A percentile compares a stretch with the other conserved stretches of the same genome.
Conservation (phyloP, 2,329 filamentous ascomycete genomes). For the Trichoderma breve region DNA sequence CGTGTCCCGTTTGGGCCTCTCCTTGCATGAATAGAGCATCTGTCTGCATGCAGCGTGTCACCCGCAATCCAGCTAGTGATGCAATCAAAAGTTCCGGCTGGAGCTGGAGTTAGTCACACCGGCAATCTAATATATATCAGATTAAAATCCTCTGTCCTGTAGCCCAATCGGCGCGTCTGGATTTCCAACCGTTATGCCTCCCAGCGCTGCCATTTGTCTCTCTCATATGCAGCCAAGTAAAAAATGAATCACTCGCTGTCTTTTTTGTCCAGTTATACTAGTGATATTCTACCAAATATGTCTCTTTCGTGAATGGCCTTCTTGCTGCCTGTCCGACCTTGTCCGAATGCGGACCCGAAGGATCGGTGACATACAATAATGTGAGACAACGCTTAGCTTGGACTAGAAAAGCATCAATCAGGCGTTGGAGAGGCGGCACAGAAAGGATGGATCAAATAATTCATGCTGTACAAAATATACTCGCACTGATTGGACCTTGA, state of each 20-base stretch:
- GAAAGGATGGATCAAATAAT: not conserved
- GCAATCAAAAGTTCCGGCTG: slow-evolving; percentile 1
- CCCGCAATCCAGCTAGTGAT: slow-evolving; percentile 4
- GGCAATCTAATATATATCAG: not conserved
- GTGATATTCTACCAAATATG: not conserved
- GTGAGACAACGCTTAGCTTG: not conserved
- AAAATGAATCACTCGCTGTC: not conserved
- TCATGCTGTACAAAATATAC: not conserved
- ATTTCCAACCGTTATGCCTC: not conserved
- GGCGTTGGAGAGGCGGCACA: not conserved
- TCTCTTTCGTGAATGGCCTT: not conserved
- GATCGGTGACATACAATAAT: not conserved
- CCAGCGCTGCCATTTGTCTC: not conserved
- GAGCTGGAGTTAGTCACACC: slow-evolving; percentile 5
- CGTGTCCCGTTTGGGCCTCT: not conserved
- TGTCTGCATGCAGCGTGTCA: not conserved
- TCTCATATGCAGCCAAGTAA: not conserved
- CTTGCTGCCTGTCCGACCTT: not conserved
- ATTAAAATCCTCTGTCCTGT: not conserved
- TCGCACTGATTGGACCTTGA: not conserved
- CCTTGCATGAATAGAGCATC: not conserved
- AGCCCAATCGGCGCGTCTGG: not conserved
- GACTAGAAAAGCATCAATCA: not conserved
- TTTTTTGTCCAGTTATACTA: not conserved
- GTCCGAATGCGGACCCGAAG: not conserved